phyloP scores from a whole-genome alignment of 164 flowering plant species.

The Brasenia schreberi region DNA sequence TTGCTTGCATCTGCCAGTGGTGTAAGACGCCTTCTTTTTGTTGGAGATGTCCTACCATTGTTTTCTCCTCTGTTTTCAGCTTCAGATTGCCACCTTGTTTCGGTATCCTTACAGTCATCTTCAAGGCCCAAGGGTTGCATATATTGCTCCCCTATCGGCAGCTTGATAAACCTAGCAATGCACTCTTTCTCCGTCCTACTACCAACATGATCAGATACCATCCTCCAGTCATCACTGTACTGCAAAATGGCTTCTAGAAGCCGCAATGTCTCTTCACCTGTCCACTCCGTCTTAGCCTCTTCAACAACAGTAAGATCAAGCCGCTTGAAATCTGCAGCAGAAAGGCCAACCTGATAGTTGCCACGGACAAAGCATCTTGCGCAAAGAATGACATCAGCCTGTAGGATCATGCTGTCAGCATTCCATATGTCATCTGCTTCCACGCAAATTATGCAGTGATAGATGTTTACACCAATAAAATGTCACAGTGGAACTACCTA shows the following conservation, averaged over 20 bases:
- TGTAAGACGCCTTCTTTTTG: slow-evolving; percentile 54
- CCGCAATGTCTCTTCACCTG: slow-evolving; percentile 71
- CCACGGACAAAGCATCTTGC: slow-evolving; percentile 87
- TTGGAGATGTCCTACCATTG: slow-evolving; percentile 10
- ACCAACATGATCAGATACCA: slow-evolving; percentile 73
- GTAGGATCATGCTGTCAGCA: too few species aligned
- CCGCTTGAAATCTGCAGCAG: slow-evolving; percentile 59
- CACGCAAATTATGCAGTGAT: too few species aligned
- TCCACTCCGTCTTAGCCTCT: slow-evolving; percentile 59
- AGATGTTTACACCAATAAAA: too few species aligned
- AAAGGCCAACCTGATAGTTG: slow-evolving; percentile 51
- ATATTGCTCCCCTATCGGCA: slow-evolving; percentile 82
- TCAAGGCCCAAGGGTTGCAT: slow-evolving; percentile 12
- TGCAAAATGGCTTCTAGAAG: slow-evolving; percentile 84
- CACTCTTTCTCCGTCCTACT: slow-evolving; percentile 84
- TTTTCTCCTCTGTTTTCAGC: slow-evolving; percentile 16
- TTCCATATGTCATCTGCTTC: too few species aligned
- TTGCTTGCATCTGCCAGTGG: slow-evolving; percentile 97
- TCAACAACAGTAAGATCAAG: slow-evolving; percentile 84
- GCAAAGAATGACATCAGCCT: slow-evolving; percentile 44
- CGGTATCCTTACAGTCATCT: slow-evolving; percentile 13
- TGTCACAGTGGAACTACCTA: too few species aligned
- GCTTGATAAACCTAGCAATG: slow-evolving; percentile 66
- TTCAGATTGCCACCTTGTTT: slow-evolving; percentile 12
- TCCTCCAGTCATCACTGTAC: slow-evolving; percentile 91